Conservation (phyloP, 2,329 filamentous ascomycete genomes). For the Talaromyces islandicus region DNA sequence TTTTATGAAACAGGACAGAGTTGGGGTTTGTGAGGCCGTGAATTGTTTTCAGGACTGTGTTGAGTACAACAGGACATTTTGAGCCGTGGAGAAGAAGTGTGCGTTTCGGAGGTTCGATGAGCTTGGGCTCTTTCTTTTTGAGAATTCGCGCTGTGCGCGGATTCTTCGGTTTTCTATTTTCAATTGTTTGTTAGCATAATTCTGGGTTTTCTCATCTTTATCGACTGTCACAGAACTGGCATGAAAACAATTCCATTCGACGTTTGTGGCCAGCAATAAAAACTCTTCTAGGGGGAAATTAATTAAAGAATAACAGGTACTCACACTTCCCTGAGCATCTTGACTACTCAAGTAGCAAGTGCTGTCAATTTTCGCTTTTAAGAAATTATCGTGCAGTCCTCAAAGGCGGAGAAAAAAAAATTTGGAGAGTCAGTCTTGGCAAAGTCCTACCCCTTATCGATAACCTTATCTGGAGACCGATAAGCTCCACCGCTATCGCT, state of each 20-base stretch:
- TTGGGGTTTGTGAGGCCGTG: constrained; percentile 78
- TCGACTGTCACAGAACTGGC: background rate
- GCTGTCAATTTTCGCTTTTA: background rate
- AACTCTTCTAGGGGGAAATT: background rate
- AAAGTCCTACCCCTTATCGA: constrained; percentile 5
- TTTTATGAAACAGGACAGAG: constrained; percentile 90
- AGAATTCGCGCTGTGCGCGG: constrained; percentile 92
- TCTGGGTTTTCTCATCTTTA: background rate
- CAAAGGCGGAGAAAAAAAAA: constrained; percentile 4
- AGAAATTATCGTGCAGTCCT: background rate
- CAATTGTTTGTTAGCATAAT: background rate
- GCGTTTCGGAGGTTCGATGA: constrained; percentile 81
- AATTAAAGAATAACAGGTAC: constrained; percentile 11
- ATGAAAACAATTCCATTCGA: background rate
- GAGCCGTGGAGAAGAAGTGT: constrained; percentile 86
- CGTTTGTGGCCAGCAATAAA: background rate
- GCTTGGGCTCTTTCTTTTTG: constrained; percentile 86
- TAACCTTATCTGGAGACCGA: constrained; percentile 1
- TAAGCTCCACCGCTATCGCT: background rate
- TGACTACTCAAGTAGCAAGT: constrained; percentile 10
- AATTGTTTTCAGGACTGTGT: constrained; percentile 80
- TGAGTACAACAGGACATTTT: constrained; percentile 72
- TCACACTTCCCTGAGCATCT: constrained; percentile 42
- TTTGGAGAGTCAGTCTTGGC: constrained; percentile 7
- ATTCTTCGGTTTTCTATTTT: constrained; percentile 60